Evolutionary conservation across 2,329 filamentous ascomycete genomes (phyloP), one percentile per base, ranked within the genome.

Genomic region (Chaetomium globosum): DNA sequence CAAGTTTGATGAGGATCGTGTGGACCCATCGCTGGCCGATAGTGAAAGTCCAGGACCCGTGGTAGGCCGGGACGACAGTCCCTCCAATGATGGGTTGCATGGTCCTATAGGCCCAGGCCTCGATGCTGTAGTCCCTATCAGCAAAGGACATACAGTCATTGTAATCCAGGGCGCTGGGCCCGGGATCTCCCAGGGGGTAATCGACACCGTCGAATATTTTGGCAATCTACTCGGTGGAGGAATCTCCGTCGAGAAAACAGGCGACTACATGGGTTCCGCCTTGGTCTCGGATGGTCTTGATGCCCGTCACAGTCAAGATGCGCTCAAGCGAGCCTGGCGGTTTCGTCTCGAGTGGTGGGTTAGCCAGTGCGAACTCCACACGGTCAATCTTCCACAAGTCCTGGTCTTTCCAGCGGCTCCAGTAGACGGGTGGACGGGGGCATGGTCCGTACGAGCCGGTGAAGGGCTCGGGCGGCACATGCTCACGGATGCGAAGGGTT

Each of bases 181-280:
- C 33, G 33, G 33, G 36, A 2, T 55, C 33, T 49, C 31, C 33
- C 8, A 55, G 8, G 33, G 48, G 36, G 12, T 66, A 66, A 23
- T 63, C 51, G 16, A 63, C 60, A 4, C 48, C 60, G 30, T 66
- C 60, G 36, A 43, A 66, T n/a, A 66, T 66, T 39, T 66, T 66
- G 49, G 64, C 64, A 13, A 63, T 30, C 39, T 60, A 66, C 23
- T 63, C 21, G 28, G 8, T 16, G 4, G 54, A 59, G 1, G n/a
- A 9, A 30, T 63, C 49, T 6, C 23, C 21, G 30, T 63, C 64
- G 21, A 63, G 60, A 10, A 63, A 52, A 39, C 64, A 66, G n/a
- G 57, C 55, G 6, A 66, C 49, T 1, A 63, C 63, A 30, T 54
- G 26, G 12, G 55, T 3, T 2, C 59, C 60, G 30, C 52, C 52